Evolutionary conservation across 768 basidiomycete species (phyloP), one percentile per base, ranked within the genome.

Genomic region (Rhodotorula diobovata): DNA sequence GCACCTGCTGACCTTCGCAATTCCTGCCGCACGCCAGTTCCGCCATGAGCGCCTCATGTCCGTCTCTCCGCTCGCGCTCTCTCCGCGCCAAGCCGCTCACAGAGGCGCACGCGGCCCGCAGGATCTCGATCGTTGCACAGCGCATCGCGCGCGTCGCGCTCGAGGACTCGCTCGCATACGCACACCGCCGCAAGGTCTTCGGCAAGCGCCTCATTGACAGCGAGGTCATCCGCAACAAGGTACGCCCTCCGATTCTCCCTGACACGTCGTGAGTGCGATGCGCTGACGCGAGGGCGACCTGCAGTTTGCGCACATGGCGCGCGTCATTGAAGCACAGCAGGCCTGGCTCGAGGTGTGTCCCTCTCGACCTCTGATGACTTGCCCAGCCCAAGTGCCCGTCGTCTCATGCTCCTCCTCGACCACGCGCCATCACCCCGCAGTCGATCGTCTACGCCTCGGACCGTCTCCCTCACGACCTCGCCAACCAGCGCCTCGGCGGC

Each of bases 211-310:
- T 78, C 11, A 54, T 75, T 60, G 73, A 75, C 28, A 68, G 66
- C 23, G 72, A 73, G 53, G 76, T 78, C n/a, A 76, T 78, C 45
- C 67, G 78, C 20, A 58, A 67, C 54, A 78, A 78, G 68, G 54
- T 67, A 8, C 39, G 59, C 23, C 34, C 39, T 10, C 12, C 45
- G 45, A 21, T 21, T 5, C 45, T 12, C 45, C 21, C 21, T 30
- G 10, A 25, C 46, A 12, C 12, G 50, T 10, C 35, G 25, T 39
- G n/a, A 32, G 12, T 4, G 10, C 28, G 32, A 5, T n/a, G n/a
- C n/a, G 34, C 53, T 32, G 53, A 54, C 35, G 20, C 30, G n/a
- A 37, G 21, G 32, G 12, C 25, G 10, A 39, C 37, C 4, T 7
- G 9, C 57, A 70, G 71, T 68, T 78, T 25, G 76, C 72, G 25